A percentile compares a stretch with the other conserved stretches of the same genome.
Conservation (phyloP, 73 alveolate species). For the Breviolum minutum region DNA sequence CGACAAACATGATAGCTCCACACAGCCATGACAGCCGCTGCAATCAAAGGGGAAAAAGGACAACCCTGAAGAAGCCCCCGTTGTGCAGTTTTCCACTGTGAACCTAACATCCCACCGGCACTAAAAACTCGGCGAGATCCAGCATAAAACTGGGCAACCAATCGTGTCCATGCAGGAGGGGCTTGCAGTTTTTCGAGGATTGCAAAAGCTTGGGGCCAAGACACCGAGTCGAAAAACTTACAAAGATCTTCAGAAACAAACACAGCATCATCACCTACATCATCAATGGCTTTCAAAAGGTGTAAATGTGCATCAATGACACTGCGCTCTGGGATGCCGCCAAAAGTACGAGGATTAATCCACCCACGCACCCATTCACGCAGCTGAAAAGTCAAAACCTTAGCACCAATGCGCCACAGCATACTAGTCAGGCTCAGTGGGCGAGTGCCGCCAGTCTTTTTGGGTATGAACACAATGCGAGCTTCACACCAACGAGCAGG, state of each 20-base stretch:
- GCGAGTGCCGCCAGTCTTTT: neutral
- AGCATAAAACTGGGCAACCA: neutral
- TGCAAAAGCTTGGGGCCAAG: neutral
- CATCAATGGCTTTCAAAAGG: neutral
- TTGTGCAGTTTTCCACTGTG: neutral
- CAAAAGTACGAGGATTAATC: neutral
- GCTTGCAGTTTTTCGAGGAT: neutral
- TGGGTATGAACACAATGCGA: neutral
- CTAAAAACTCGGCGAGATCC: neutral
- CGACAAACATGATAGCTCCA: neutral
- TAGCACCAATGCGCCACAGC: neutral
- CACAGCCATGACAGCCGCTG: neutral
- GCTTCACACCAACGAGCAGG: neutral
- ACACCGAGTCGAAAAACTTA: neutral
- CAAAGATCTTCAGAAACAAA: neutral
- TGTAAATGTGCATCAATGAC: neutral
- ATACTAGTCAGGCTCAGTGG: neutral
- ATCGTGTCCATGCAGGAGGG: neutral
- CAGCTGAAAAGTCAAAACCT: neutral
- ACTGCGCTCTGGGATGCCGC: neutral
- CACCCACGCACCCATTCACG: neutral
- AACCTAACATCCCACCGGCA: neutral
- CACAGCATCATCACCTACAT: too few species aligned
- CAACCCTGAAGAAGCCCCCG: constrained; percentile 10
- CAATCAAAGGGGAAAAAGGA: neutral